A percentile compares a stretch with the other conserved stretches of the same genome.
These are phyloP conservation scores for Globisporangium recalcitrans DNA, from an alignment of 352 stramenopile species.

Conservation along the genomic window DNA sequence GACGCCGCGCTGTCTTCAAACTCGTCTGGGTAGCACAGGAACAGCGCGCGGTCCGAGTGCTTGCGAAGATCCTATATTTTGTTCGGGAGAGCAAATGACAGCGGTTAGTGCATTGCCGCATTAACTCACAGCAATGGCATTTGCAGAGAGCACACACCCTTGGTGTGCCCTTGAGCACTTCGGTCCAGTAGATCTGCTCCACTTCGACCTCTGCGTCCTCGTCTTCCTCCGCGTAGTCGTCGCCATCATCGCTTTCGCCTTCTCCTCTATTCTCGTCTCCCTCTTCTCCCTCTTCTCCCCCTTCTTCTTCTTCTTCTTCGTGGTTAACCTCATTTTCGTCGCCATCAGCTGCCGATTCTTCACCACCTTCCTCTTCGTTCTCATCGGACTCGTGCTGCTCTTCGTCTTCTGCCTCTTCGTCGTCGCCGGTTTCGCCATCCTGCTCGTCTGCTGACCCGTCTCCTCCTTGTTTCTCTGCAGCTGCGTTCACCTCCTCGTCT, in stretches of 20 bases:
- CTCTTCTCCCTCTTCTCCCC: conserved; percentile 14
- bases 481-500: conserved; percentile 25
- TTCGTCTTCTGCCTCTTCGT: conserved; percentile 22
- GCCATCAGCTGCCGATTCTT: conserved; percentile 18
- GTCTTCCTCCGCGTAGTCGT: conserved; percentile 18
- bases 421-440: conserved; percentile 24
- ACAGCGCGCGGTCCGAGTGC: conserved; percentile 80
- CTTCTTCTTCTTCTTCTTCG: conserved; percentile 14
- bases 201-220: conserved; percentile 72
- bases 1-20: conserved; percentile 84
- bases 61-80: conserved; percentile 67
- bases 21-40: conserved; percentile 94
- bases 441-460: conserved; percentile 17
- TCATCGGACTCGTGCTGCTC: too few species aligned
- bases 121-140: too few species aligned
- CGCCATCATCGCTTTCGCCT: background rate
- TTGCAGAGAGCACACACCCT: conserved; percentile 29
- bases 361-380: conserved; percentile 25
- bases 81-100: too few species aligned
- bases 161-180: conserved; percentile 67
- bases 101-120: background rate
- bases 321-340: conserved; percentile 20
- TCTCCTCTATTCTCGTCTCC: conserved; percentile 11
- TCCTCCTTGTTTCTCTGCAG: conserved; percentile 20
- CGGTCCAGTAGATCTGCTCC: conserved; percentile 83